Conservation (phyloP, 2,329 filamentous ascomycete genomes). For the Mariannaea sp. region DNA sequence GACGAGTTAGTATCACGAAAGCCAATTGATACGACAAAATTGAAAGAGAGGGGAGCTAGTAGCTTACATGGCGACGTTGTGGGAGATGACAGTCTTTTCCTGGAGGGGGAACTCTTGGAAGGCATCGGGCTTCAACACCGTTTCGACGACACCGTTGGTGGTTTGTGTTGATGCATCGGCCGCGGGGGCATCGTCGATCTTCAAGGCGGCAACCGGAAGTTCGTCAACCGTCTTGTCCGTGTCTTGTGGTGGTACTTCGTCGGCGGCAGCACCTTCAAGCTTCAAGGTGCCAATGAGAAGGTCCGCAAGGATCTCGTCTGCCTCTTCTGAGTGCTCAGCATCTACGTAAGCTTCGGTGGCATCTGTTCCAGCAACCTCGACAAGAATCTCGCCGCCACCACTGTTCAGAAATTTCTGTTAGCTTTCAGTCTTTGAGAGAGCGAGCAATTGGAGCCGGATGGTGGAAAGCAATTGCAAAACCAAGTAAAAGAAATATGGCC, state of each 20-base stretch:
- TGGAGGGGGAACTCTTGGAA: constrained; percentile 91
- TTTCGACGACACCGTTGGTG: too few relatives aligned
- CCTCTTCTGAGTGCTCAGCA: constrained; percentile 17
- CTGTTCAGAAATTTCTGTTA: neutral
- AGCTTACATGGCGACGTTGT: constrained; percentile 87
- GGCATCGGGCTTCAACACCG: constrained; percentile 64
- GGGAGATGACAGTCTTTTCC: constrained; percentile 91
- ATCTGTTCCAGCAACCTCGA: constrained; percentile 23
- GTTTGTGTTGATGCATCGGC: too few relatives aligned
- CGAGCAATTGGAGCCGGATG: too few relatives aligned
- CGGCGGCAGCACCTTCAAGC: constrained; percentile 47
- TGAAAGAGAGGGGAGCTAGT: constrained; percentile 9
- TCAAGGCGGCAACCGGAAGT: too few relatives aligned
- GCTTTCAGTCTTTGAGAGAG: constrained; percentile 4
- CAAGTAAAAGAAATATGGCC: too few relatives aligned
- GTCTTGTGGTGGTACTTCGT: neutral
- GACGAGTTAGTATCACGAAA: neutral
- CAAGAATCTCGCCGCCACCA: constrained; percentile 14
- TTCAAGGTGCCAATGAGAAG: constrained; percentile 8
- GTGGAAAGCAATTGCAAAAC: too few relatives aligned
- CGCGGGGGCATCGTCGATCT: too few relatives aligned
- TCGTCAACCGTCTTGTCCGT: too few relatives aligned
- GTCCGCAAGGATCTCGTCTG: constrained; percentile 13
- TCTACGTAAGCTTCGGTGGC: constrained; percentile 17
- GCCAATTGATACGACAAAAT: neutral